A percentile compares a stretch with the other conserved stretches of the same genome.
Evolutionary conservation across 805 yeast genomes (phyloP).

Genomic region (Ogataea saltuana): DNA sequence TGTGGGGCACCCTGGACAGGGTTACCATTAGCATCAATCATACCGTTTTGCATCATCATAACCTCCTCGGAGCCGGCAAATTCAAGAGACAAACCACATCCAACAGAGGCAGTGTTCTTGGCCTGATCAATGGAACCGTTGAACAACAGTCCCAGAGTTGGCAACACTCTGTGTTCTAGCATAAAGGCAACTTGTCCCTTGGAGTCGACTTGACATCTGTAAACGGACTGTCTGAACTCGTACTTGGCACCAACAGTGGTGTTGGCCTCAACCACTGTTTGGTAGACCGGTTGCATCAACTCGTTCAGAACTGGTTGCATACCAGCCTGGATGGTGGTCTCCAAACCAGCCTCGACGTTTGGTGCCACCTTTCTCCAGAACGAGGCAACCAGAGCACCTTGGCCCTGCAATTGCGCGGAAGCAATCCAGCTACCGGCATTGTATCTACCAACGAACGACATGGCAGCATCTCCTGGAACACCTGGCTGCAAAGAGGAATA

Average conservation of each 20-base stretch:
- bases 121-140: slow-evolving; percentile 89
- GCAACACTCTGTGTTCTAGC: slow-evolving; percentile 90
- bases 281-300: slow-evolving; percentile 75
- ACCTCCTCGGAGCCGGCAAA: slow-evolving; percentile 92
- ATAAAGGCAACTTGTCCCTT: slow-evolving; percentile 87
- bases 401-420: slow-evolving; percentile 89
- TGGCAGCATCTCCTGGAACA: slow-evolving; percentile 86
- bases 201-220: slow-evolving; percentile 93
- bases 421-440: slow-evolving; percentile 89
- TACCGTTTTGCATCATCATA: slow-evolving; percentile 87
- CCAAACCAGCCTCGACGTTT: slow-evolving; percentile 92
- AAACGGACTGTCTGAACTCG: slow-evolving; percentile 94
- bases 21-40: slow-evolving; percentile 80
- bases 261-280: slow-evolving; percentile 84
- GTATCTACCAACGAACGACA: slow-evolving; percentile 88
- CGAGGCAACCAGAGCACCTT: slow-evolving; percentile 84
- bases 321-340: slow-evolving; percentile 77
- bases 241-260: slow-evolving; percentile 96
- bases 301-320: slow-evolving; percentile 75
- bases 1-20: slow-evolving; percentile 79
- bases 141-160: slow-evolving; percentile 85
- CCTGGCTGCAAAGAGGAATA: slow-evolving; percentile 72
- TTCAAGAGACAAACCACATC: slow-evolving; percentile 94
- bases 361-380: slow-evolving; percentile 94
- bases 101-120: slow-evolving; percentile 76